Conservation (phyloP, 805 yeast species). For the Candida ortonii region DNA sequence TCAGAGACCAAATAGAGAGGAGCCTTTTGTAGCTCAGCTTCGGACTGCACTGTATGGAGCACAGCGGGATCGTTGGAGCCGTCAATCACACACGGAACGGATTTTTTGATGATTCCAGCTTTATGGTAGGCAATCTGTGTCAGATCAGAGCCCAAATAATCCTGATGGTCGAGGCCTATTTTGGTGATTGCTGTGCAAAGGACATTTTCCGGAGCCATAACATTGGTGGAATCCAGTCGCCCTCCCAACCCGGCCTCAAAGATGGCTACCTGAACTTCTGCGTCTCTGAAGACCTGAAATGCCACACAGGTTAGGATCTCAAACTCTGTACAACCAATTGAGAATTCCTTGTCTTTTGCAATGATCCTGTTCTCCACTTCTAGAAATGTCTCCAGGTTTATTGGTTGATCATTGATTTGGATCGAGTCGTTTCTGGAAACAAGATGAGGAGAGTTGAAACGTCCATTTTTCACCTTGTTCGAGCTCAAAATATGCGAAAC, state of each 20-base stretch:
- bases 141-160: constrained; percentile 65
- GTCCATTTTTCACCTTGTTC: constrained; percentile 56
- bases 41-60: constrained; percentile 40
- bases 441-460: constrained; percentile 88
- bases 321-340: constrained; percentile 78
- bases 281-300: constrained; percentile 62
- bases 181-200: constrained; percentile 73
- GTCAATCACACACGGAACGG: constrained; percentile 68
- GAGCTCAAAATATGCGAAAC: constrained; percentile 59
- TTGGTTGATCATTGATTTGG: constrained; percentile 57
- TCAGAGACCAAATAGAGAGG: constrained; percentile 19
- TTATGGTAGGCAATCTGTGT: constrained; percentile 70
- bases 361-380: constrained; percentile 42
- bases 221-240: constrained; percentile 83
- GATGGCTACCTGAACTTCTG: constrained; percentile 67
- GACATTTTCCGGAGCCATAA: constrained; percentile 43
- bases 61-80: constrained; percentile 58
- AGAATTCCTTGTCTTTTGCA: constrained; percentile 35
- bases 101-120: constrained; percentile 76
- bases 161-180: constrained; percentile 83
- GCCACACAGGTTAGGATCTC: constrained; percentile 86
- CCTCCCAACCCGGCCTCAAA: constrained; percentile 98
- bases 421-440: constrained; percentile 73
- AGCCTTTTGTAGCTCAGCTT: constrained; percentile 36
- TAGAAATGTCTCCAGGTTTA: constrained; percentile 45